These are phyloP conservation scores for Penicillium lividum DNA, from an alignment of 495 filamentous ascomycete species.

Conservation along the genomic window DNA sequence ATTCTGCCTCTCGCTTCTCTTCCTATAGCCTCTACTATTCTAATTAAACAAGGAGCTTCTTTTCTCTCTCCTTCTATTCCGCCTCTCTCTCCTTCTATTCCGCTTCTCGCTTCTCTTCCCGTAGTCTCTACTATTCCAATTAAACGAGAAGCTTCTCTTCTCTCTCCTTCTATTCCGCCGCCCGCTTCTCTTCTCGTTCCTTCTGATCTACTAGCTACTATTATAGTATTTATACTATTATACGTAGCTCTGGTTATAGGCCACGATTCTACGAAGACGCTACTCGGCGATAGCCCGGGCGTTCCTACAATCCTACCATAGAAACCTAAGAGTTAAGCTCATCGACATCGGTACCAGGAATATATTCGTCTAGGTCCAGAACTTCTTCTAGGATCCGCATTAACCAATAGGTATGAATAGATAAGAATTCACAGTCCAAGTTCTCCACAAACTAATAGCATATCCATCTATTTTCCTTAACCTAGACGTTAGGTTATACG, in stretches of 20 bases:
- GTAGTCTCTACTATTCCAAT: neutral
- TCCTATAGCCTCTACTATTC: neutral
- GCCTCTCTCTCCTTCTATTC: neutral
- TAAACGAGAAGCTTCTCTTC: neutral
- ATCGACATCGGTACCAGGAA: constrained; percentile 2
- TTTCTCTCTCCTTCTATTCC: neutral
- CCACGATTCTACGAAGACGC: constrained; percentile 12
- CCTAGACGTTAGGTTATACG: constrained; percentile 2
- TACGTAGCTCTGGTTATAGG: constrained; percentile 10
- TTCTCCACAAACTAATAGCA: constrained; percentile 9
- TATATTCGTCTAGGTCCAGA: constrained; percentile 6
- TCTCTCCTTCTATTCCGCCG: constrained; percentile 2
- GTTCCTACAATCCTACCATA: constrained; percentile 10
- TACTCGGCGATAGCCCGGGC: constrained; percentile 6
- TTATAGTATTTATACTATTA: constrained; percentile 8
- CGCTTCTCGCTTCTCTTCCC: constrained; percentile 5
- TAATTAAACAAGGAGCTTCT: neutral
- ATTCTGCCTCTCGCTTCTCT: neutral
- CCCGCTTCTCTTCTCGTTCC: constrained; percentile 6
- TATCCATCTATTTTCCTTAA: constrained; percentile 6
- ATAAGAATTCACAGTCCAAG: constrained; percentile 8
- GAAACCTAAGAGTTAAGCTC: constrained; percentile 6
- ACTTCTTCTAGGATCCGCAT: constrained; percentile 8
- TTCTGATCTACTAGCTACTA: constrained; percentile 9
- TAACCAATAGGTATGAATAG: constrained; percentile 5